Evolutionary conservation across 2,329 filamentous ascomycete species (phyloP), one percentile per base, ranked within the genome.

Genomic region (Colletotrichum sp.): DNA sequence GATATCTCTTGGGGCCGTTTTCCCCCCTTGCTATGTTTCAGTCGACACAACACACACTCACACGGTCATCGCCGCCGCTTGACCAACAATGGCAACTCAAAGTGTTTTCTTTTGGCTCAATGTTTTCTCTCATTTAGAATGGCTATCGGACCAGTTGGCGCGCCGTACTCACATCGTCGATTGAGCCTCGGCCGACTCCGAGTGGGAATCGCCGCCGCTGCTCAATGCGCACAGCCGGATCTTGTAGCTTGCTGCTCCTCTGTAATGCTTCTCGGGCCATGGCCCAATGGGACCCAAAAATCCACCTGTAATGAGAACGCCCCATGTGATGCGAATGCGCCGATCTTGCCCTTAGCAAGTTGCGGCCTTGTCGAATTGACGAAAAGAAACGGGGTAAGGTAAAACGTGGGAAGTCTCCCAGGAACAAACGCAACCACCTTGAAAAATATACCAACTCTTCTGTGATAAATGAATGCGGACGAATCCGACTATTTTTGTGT

Each of bases 281-380:
- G 43, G 24, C 55, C 63, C 34, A 74, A 66, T 26, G 28, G 48
- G 52, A 21, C 32, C 69, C 43, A 32, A 24, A 24, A 60, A 73
- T 59, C 63, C 64, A 30, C 65, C 63, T 59, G 57, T 73, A 72
- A 68, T 52, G 57, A 75, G 39, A 75, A 75, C 73, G 70, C 73
- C 70, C 65, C 57, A 64, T 75, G 64, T 71, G 43, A 75, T 75
- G 73, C 70, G 57, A 68, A 73, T 43, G 39, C 39, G 64, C 73
- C 57, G 21, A 68, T 64, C 57, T 72, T 68, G 55, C 28, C 39
- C 34, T 14, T 36, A 26, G 14, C 48, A 61, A 59, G 28, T 26
- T 26, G 39, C 34, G 26, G 21, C 67, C 12, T 32, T 16, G 61
- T 65, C 32, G 43, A 73, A 48, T 24, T 24, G 34, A 36, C 21